Conservation (phyloP, 345 rosid genomes). For the Eucalyptus erythrocorys region DNA sequence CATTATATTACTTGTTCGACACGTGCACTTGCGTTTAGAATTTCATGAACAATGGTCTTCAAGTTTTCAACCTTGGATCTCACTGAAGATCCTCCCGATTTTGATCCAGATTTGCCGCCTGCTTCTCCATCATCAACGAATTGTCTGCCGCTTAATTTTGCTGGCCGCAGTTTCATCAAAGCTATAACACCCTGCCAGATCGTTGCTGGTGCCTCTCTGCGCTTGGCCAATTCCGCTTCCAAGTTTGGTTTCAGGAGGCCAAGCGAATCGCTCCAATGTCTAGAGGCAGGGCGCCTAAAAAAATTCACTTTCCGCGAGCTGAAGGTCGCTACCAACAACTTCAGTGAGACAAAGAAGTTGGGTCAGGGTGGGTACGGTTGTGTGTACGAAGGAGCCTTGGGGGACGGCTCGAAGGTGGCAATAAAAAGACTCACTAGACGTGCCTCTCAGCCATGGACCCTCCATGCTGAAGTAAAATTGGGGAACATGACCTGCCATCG, state of each 20-base stretch:
- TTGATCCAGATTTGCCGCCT: background rate
- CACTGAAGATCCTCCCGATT: background rate
- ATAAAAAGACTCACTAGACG: background rate
- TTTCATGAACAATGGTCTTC: too few species aligned
- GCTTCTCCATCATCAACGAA: background rate
- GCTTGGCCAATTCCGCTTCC: background rate
- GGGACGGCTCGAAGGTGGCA: background rate
- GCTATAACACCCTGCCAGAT: background rate
- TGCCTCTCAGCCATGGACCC: background rate
- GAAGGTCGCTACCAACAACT: background rate
- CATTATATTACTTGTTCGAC: too few species aligned
- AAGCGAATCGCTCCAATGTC: background rate
- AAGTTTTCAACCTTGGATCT: background rate
- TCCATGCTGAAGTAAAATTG: background rate
- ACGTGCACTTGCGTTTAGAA: too few species aligned
- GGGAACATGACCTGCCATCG: background rate
- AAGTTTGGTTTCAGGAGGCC: background rate
- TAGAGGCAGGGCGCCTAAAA: background rate
- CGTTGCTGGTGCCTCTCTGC: background rate
- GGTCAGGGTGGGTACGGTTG: background rate
- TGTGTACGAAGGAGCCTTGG: background rate
- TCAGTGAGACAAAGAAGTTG: background rate
- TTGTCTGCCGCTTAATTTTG: background rate
- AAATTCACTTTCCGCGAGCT: background rate
- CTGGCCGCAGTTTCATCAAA: background rate